Conservation (phyloP, 495 filamentous ascomycete genomes). For the Trichocladium antarcticum region DNA sequence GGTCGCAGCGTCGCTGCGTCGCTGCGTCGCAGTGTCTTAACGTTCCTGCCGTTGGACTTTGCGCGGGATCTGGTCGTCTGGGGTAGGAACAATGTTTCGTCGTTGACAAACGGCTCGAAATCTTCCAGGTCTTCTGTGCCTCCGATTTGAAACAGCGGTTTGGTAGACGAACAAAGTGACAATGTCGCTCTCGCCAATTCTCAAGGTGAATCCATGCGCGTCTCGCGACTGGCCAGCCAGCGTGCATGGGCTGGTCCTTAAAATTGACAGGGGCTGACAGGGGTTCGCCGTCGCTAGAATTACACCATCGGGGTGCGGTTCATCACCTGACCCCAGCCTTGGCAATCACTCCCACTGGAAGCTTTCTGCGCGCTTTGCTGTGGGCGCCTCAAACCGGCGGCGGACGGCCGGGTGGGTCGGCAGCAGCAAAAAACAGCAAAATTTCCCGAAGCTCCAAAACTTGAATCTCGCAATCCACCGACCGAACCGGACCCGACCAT, state of each 20-base stretch:
- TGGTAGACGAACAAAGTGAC: too few species aligned
- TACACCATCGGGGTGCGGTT: conserved; percentile 13
- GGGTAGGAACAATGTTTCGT: too few species aligned
- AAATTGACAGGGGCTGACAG: conserved; percentile 2
- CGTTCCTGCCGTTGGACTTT: too few species aligned
- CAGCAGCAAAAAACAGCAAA: conserved; percentile 21
- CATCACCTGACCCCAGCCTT: conserved; percentile 13
- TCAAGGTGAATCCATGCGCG: conserved; percentile 16
- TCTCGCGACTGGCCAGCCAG: conserved; percentile 14
- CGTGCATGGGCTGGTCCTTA: background rate
- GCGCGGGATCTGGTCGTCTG: too few species aligned
- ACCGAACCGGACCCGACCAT: conserved; percentile 14
- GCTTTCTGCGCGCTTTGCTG: background rate
- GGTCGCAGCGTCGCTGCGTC: too few species aligned
- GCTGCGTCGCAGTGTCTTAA: too few species aligned
- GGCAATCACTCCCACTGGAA: background rate
- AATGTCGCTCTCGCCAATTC: background rate
- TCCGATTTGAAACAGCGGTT: too few species aligned
- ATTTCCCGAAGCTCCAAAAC: conserved; percentile 28
- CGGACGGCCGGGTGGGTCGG: conserved; percentile 3
- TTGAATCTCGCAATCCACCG: conserved; percentile 16
- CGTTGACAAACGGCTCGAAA: too few species aligned
- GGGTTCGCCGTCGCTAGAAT: conserved; percentile 10
- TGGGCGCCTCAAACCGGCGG: background rate
- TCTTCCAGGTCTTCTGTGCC: too few species aligned